phyloP scores from a whole-genome alignment of 345 rosid species.

The Gynandropsis gynandra region DNA sequence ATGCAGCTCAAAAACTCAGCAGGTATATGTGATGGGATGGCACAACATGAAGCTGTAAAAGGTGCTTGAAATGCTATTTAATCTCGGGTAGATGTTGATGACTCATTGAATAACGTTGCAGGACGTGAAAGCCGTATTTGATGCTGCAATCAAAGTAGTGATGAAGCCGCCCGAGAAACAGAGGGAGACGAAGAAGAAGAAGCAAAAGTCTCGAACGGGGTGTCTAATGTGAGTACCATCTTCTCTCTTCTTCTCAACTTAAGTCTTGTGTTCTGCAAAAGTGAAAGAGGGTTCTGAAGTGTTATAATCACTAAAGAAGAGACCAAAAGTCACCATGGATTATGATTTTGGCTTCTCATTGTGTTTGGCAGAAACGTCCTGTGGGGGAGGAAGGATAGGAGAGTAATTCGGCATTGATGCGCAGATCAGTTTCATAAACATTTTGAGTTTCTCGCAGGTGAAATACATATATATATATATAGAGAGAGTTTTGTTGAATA shows the following conservation, averaged over 20 bases:
- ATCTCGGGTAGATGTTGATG: too few species aligned
- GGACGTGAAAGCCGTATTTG: slow-evolving; percentile 96
- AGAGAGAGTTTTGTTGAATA: too few species aligned
- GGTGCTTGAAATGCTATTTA: too few species aligned
- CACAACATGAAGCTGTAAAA: slow-evolving; percentile 1
- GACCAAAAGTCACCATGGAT: too few species aligned
- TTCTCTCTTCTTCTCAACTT: background rate
- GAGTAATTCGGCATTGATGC: slow-evolving; percentile 25
- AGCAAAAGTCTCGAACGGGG: slow-evolving; percentile 45
- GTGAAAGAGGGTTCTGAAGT: too few species aligned
- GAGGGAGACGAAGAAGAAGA: slow-evolving; percentile 41
- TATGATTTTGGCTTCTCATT: slow-evolving; percentile 7
- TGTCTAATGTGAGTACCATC: slow-evolving; percentile 61
- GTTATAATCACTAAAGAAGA: too few species aligned
- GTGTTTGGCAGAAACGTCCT: slow-evolving; percentile 26
- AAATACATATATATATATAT: too few species aligned
- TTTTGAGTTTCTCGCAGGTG: too few species aligned
- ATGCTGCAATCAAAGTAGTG: slow-evolving; percentile 89
- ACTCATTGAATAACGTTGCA: too few species aligned
- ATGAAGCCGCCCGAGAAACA: slow-evolving; percentile 71
- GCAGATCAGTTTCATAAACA: too few species aligned
- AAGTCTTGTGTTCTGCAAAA: too few species aligned
- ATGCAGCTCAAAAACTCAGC: slow-evolving; percentile 99
- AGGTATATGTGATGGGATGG: slow-evolving; percentile 38
- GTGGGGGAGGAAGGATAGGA: slow-evolving; percentile 32